phyloP scores from a whole-genome alignment of 139 green algal species.

The Chlamydomonas sphaeroides region DNA sequence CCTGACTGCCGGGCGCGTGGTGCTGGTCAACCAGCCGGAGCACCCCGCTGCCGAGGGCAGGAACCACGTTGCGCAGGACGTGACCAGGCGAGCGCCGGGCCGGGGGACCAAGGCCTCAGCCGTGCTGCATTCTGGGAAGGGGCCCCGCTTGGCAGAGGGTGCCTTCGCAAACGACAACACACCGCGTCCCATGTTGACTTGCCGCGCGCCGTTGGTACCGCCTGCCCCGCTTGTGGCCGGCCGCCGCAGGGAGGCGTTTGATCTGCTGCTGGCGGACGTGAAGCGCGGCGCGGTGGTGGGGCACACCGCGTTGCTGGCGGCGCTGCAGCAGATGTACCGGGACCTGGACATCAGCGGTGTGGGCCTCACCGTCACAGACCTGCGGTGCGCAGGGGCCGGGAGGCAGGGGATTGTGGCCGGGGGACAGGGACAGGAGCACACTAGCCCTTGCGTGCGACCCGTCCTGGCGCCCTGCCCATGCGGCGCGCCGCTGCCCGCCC shows the following conservation, averaged over 20 bases:
- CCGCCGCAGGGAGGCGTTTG: conserved; percentile 27
- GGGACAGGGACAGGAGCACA: neutral
- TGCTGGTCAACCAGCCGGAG: conserved; percentile 42
- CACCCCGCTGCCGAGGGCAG: conserved; percentile 24
- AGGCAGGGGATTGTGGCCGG: neutral
- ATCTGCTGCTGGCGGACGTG: conserved; percentile 52
- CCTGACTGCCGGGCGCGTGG: conserved; percentile 38
- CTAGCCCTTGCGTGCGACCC: too few relatives aligned
- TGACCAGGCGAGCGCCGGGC: neutral
- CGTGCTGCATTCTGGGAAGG: too few relatives aligned
- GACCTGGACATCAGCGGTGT: conserved; percentile 66
- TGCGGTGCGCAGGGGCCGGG: conserved; percentile 29
- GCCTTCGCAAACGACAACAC: too few relatives aligned
- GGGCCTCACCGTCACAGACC: conserved; percentile 40
- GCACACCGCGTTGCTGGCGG: conserved; percentile 53
- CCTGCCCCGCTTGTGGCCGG: too few relatives aligned
- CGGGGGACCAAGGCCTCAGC: too few relatives aligned
- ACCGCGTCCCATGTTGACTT: too few relatives aligned
- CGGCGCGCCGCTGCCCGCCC: too few relatives aligned
- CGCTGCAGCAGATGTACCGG: conserved; percentile 63
- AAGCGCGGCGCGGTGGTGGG: conserved; percentile 45
- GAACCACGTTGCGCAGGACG: conserved; percentile 12
- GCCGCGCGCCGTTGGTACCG: too few relatives aligned
- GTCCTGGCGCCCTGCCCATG: too few relatives aligned
- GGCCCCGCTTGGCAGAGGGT: too few relatives aligned